Base-by-base conservation (phyloP, 768 basidiomycete species). In the Boletus pseudo-olivaceus region DNA sequence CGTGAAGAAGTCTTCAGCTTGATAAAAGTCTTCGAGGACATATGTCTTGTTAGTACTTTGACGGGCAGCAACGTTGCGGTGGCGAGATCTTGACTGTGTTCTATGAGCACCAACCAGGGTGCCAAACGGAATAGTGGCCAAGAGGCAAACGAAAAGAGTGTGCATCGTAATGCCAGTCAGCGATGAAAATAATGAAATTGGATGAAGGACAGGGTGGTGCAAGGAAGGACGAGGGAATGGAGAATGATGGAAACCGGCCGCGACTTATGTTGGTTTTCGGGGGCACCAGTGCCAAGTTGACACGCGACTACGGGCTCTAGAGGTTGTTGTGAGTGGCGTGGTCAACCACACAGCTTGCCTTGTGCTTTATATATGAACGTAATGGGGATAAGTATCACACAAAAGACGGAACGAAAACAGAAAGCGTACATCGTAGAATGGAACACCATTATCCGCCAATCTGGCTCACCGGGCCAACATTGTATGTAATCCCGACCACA, bases 1-100 rank as follows among this genome's bases (percentile, higher is more conserved):
- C 87, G 80, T 73, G 53, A 88, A 72, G 70, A 90, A 88, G 47
- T 74, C 76, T 9, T 82, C 60, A 10, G 83, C 85, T 43, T 73
- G 67, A 57, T 72, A 79, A 42, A 71, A 63, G 57, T 79, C 75
- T 19, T 70, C 46, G 32, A 80, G 54, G 20, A 32, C 57, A 63
- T 75, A 81, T 10, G 66, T 62, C 41, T 62, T 63, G 54, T 56
- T 71, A 39, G 55, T 50, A 42, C 46, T 58, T 27, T 49, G 54
- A 51, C 66, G 70, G 32, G 60, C 55, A 30, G 60, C 55, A 30
- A 64, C 12, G 34, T 62, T 56, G 45, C 55, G 59, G 58, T 73
- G 70, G 38, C 68, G 72, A 52, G 73, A 67, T 43, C 61, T 59
- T 11, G 56, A 47, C 20, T 54, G 35, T 14, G 56, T 57, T 46